Evolutionary conservation across 805 yeast genomes (phyloP), one percentile per base, ranked within the genome.

Genomic region (Metschnikowia bowlesiae): DNA sequence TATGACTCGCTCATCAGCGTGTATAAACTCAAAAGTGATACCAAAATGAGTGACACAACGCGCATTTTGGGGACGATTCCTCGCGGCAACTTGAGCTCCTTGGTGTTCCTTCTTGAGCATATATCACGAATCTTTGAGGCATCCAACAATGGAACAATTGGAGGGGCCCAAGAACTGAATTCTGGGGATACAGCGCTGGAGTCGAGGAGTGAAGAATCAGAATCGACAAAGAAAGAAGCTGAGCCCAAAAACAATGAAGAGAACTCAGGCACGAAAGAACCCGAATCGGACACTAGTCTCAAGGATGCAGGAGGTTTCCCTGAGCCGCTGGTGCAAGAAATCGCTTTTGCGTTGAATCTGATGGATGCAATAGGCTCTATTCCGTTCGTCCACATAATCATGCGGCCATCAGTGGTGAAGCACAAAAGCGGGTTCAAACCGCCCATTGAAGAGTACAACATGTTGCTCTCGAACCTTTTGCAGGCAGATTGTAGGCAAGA

Each of bases 311-410:
- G 16, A 13, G 7, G 6, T 6, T n/a, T 4, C 13, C n/a, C 34
- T 10, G n/a, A 32, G 2, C 2, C n/a, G 18, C 8, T 14, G 30
- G 9, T 36, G 48, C 14, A 48, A 51, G 8, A 50, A 45, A 7
- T 22, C 6, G 43, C 43, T 7, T n/a, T 1, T 8, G 8, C 6
- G 8, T 60, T 74, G 42, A 73, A 71, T 50, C 59, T 67, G 9
- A 70, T 70, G 74, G 68, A 67, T 2, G 39, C 53, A 1, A 63
- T 73, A 29, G 76, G 74, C 0, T 53, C 70, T 1, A 55, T 73
- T 26, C 78, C 78, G 1, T 71, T 74, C 42, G 51, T 70, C 3
- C 78, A 74, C 57, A 61, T 69, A 35, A 66, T 74, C 4, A 60
- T 73, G 50, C 60, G 78, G 34, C 78, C 78, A 0, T 68, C 77